Evolutionary conservation across 2,329 filamentous ascomycete species (phyloP).

Genomic region (Epichloe scottii): DNA sequence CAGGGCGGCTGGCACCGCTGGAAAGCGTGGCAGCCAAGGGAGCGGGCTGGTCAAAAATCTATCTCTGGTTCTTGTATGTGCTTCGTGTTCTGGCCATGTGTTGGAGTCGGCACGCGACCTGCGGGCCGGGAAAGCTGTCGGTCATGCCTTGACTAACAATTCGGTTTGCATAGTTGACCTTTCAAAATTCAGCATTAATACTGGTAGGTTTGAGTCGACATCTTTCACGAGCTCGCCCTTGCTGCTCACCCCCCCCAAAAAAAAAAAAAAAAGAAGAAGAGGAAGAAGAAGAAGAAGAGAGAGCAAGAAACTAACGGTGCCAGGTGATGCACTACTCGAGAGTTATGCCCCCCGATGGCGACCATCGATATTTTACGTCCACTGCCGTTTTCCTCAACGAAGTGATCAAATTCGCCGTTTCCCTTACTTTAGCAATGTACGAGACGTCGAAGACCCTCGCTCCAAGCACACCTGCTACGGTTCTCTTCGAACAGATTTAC

Average conservation of each 20-base stretch:
- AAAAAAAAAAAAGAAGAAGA: not conserved
- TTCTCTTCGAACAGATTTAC: constrained; percentile 68
- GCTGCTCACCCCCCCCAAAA: too few species aligned
- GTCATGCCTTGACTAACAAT: constrained; percentile 7
- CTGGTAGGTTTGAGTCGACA: constrained; percentile 34
- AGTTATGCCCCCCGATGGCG: constrained; percentile 73
- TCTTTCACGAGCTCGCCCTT: not conserved
- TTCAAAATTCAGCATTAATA: constrained; percentile 64
- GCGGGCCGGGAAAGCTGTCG: not conserved
- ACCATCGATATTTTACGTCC: constrained; percentile 83
- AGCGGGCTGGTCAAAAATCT: constrained; percentile 11
- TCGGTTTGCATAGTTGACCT: constrained; percentile 46
- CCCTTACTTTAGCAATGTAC: constrained; percentile 75
- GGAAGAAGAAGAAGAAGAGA: not conserved
- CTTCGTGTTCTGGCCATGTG: not conserved
- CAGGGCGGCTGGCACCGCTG: constrained; percentile 5
- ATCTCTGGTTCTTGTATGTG: constrained; percentile 12
- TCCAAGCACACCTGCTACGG: constrained; percentile 65
- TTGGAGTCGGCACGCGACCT: constrained; percentile 1
- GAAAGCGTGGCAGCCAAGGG: constrained; percentile 1
- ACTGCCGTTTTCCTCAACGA: constrained; percentile 93
- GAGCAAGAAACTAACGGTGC: not conserved
- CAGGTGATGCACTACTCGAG: constrained; percentile 91
- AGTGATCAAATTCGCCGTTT: constrained; percentile 77
- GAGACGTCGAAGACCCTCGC: constrained; percentile 70